Evolutionary conservation across 2,329 filamentous ascomycete genomes (phyloP), one percentile per base, ranked within the genome.

Genomic region (Aspergillus chevalieri): DNA sequence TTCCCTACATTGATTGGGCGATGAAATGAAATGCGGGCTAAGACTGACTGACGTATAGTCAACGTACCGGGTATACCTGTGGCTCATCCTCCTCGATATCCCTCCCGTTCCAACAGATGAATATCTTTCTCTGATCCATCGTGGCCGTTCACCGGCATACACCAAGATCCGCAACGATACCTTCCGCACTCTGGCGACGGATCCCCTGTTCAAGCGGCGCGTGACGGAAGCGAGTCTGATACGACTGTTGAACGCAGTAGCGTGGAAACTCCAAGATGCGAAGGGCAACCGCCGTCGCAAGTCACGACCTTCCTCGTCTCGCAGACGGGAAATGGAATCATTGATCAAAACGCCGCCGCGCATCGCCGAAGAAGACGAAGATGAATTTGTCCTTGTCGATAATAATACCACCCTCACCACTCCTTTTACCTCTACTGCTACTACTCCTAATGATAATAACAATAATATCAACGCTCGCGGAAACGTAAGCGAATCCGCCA

Each of bases 101-200:
- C 85, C 89, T 6, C 83, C 95, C 41, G 76, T 96, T 55, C 80
- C 85, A 42, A 95, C 93, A 51, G 88, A 95, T 61, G 80, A 86
- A 53, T 98, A 98, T 68, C 86, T 97, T 56, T 80, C 82, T 50
- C 85, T 97, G 42, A 86, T 98, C 57, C 90, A 95, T 65, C 89
- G 93, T 55, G 92, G 93, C 54, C 87, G 92, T 21, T 97, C 92
- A 3, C 91, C 92, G 1, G 91, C 90, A 43, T 95, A 98, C 73
- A 84, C 89, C 62, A 98, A 98, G 74, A 98, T 98, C 65, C 88
- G 91, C 67, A 96, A 98, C 71, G 93, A 98, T 69, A 96, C 93
- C 38, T 97, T 97, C 69, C 89, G 93, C 60, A 98, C 93, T 0
- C 78, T 98, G 48, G 93, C 93, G 28, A 96, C 92, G 46, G 93